phyloP scores from a whole-genome alignment of 2,329 filamentous ascomycete species.

The Nemania diffusa region DNA sequence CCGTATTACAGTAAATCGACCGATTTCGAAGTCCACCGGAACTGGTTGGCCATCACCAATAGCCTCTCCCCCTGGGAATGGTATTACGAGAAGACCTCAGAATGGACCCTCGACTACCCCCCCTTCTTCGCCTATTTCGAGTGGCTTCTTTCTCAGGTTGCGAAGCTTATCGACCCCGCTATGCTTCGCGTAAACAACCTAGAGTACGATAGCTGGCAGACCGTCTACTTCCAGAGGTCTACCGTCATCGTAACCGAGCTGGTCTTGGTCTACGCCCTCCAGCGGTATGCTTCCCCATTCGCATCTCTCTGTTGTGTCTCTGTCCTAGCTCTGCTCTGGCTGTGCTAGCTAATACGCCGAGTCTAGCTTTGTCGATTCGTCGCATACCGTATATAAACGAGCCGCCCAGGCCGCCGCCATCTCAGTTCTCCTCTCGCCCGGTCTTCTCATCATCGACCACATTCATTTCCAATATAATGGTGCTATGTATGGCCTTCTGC shows the following conservation, averaged over 20 bases:
- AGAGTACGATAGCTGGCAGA: constrained; percentile 90
- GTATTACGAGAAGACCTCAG: constrained; percentile 97
- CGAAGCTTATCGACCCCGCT: constrained; percentile 77
- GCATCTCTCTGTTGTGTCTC: not conserved
- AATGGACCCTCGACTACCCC: constrained; percentile 99
- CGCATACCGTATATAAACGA: constrained; percentile 71
- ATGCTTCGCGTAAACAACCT: constrained; percentile 87
- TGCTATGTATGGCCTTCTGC: constrained; percentile 89
- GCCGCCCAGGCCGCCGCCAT: constrained; percentile 87
- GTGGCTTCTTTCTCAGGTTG: constrained; percentile 86
- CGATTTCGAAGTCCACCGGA: constrained; percentile 98
- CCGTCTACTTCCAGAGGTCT: constrained; percentile 90
- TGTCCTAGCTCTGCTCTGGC: constrained; percentile 17
- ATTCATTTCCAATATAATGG: constrained; percentile 99
- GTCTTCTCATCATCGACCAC: constrained; percentile 95
- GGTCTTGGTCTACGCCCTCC: constrained; percentile 83
- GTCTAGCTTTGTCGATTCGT: constrained; percentile 77
- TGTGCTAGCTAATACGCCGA: constrained; percentile 28
- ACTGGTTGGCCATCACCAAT: constrained; percentile 97
- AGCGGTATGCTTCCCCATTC: constrained; percentile 63
- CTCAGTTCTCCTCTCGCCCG: constrained; percentile 90
- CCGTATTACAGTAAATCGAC: constrained; percentile 82
- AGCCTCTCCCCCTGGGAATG: constrained; percentile 87
- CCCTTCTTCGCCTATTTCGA: constrained; percentile 99
- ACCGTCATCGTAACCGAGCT: constrained; percentile 89